A percentile compares a stretch with the other conserved stretches of the same genome.
phyloP scores from a whole-genome alignment of 2,329 filamentous ascomycete genomes.

The Paecilomyces sp. region DNA sequence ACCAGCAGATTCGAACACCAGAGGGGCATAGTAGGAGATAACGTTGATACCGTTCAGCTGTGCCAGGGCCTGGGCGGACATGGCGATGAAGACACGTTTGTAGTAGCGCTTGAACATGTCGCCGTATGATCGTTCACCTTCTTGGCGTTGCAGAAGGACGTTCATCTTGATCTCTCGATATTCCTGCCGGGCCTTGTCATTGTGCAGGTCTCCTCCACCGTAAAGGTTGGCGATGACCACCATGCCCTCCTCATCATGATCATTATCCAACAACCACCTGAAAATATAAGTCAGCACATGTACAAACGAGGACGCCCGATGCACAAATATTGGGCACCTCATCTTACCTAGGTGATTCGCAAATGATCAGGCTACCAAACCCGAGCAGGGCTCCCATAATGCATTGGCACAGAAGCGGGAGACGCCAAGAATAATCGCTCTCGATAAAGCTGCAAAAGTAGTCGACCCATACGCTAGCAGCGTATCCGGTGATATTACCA shows the following conservation, averaged over 20 bases:
- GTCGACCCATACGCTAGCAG: constrained; percentile 96
- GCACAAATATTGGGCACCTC: constrained; percentile 15
- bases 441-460: constrained; percentile 92
- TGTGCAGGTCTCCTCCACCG: constrained; percentile 90
- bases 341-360: constrained; percentile 79
- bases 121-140: constrained; percentile 81
- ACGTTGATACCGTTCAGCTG: constrained; percentile 99
- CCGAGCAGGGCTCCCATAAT: constrained; percentile 84
- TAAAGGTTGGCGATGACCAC: constrained; percentile 97
- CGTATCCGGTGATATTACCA: constrained; percentile 92
- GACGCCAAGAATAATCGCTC: constrained; percentile 78
- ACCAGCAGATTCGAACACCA: constrained; percentile 95
- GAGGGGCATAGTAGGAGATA: constrained; percentile 96
- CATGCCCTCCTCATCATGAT: constrained; percentile 97
- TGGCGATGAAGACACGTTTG: constrained; percentile 93
- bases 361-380: constrained; percentile 82
- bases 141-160: constrained; percentile 84
- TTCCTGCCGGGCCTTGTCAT: constrained; percentile 85
- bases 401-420: constrained; percentile 88
- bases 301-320: constrained; percentile 7
- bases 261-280: constrained; percentile 95
- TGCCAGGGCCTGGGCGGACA: constrained; percentile 93
- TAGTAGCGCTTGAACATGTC: constrained; percentile 95
- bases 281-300: constrained; percentile 3
- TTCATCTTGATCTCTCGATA: constrained; percentile 99